Base-by-base conservation (phyloP, 139 green algal genomes). In the Tetraselmis chui region DNA sequence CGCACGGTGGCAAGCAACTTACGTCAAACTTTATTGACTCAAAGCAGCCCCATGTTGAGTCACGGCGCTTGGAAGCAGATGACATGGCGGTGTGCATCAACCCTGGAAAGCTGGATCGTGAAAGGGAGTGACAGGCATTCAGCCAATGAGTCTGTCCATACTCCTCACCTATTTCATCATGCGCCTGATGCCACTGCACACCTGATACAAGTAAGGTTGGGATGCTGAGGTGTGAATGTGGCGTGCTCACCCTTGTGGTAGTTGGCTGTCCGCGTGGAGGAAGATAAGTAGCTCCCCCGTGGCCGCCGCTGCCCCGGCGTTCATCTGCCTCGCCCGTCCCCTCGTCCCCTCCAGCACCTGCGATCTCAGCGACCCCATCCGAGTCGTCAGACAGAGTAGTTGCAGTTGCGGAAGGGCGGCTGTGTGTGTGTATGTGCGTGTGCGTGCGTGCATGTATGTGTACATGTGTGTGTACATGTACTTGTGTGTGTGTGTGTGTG, bases 201-300 rank as follows among this genome's bases (percentile, higher is more conserved):
- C n/a, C n/a, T n/a, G n/a, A n/a, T n/a, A n/a, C n/a, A n/a, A n/a
- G n/a, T n/a, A n/a, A n/a, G n/a, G n/a, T 67, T 67, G 45, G 45
- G 45, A 67, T 67, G 45, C 45, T n/a, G n/a, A 67, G 45, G 45
- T 67, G 5, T 67, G 45, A 5, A 67, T 67, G 77, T 28, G 77
- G 26, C 77, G 29, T 80, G n/a, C n/a, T n/a, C n/a, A 80, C 77
- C 77, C 29, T 18, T 58, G 24, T 27, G 77, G 77, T 2, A 80
- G n/a, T 29, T 80, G 29, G 24, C 29, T 59, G 77, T 80, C 77
- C 2, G 77, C 77, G n/a, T 80, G 77, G 2, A 80, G 77, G 18
- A 80, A 80, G 2, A 80, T 27, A 2, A 80, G n/a, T 29, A 80
- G 29, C n/a, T n/a, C n/a, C n/a, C 77, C 77, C 23, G 77, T 59